Base-by-base conservation (phyloP, 495 filamentous ascomycete species). In the Podospora pseudopauciseta region DNA sequence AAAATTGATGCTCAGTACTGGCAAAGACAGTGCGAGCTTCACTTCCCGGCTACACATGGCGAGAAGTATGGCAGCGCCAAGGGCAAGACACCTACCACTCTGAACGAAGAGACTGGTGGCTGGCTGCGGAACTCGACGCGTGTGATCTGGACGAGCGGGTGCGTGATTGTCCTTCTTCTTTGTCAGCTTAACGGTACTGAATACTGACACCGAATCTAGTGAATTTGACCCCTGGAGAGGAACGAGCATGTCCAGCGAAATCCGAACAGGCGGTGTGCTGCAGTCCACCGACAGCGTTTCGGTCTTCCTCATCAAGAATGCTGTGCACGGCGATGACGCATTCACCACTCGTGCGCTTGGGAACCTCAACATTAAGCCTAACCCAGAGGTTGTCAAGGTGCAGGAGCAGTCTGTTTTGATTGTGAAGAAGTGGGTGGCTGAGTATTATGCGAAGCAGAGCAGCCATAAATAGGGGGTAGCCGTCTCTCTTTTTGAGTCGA, bases 211-310 rank as follows among this genome's bases (percentile, higher is more conserved):
- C n/a, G 4, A 3, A 39, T 18, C 5, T 63, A 82, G 81, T 2
- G 80, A 88, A 75, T 87, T 78, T 60, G 88, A 89, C 70, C 88
- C 87, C 26, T 90, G 87, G 88, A 74, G 81, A 49, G 79, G 82
- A 4, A 80, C 85, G 2, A 79, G 80, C 39, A 82, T 89, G 23
- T 84, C 82, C 0, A 85, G 85, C 5, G 77, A 79, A 49, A 80
- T 83, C 65, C 79, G 86, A 4, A 86, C 86, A 1, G 84, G 83
- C 11, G 88, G 87, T 0, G 84, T 85, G 34, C 77, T 88, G 3
- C 28, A 70, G 65, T 83, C 80, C 15, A 79, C 78, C 2, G 28
- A 74, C 6, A 49, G 80, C 3, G 80, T 79, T 2, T 84, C 86
- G 2, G 75, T 87, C 5, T 80, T 85, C 56, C 67, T 88, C 53